Percentiles rank a stretch among this genome's conserved stretches.
Evolutionary conservation across 2,329 filamentous ascomycete species (phyloP).

Genomic region (Stromatinia cepivora): DNA sequence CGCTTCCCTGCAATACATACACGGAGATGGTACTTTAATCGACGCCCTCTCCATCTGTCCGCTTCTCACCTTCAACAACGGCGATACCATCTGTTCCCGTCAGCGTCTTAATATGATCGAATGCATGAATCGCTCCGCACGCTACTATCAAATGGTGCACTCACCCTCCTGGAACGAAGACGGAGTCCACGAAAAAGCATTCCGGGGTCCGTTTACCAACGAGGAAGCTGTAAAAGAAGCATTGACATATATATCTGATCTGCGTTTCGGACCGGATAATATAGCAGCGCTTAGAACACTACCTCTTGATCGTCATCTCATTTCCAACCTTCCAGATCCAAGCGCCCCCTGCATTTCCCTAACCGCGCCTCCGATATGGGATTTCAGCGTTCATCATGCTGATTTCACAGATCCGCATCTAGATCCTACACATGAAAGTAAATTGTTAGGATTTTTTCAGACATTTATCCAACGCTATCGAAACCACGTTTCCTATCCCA

Average conservation of each 20-base stretch:
- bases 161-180: not conserved
- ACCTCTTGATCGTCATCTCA: not conserved
- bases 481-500: not conserved
- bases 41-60: not conserved
- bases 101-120: conserved; percentile 1
- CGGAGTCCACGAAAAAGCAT: not conserved
- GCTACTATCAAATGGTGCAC: not conserved
- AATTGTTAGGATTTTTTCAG: not conserved
- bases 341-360: not conserved
- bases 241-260: not conserved
- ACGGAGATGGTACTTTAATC: not conserved
- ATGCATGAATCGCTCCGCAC: not conserved
- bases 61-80: not conserved
- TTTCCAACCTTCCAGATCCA: not conserved
- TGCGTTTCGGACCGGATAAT: not conserved
- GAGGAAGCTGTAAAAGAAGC: not conserved
- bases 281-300: not conserved
- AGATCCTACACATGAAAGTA: not conserved
- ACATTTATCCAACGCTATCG: not conserved
- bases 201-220: not conserved
- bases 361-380: not conserved
- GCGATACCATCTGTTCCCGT: not conserved
- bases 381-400: not conserved
- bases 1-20: not conserved
- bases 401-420: not conserved